Conservation (phyloP, 108 stramenopile species). For the Parmales sp. region DNA sequence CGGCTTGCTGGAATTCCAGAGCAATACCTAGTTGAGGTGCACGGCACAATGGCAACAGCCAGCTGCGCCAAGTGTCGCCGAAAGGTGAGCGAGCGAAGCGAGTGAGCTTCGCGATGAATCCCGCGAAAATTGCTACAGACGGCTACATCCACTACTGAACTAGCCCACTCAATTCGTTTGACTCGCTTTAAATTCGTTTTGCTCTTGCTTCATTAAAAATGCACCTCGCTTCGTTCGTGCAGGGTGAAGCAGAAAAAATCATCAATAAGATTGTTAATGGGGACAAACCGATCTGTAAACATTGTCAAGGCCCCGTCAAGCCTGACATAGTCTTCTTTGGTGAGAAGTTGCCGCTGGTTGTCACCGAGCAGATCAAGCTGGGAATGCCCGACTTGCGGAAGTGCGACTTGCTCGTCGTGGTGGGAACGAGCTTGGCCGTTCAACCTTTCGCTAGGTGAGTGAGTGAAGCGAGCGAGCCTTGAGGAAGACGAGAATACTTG, state of each 20-base stretch:
- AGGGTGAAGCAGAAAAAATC: neutral
- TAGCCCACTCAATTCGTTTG: too few species aligned
- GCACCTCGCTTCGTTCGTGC: neutral
- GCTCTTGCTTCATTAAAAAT: neutral
- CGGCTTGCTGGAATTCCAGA: constrained; percentile 42
- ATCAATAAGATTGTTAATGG: neutral
- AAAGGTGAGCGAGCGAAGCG: too few species aligned
- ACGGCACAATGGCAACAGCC: constrained; percentile 68
- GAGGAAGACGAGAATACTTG: too few species aligned
- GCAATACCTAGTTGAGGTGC: constrained; percentile 61
- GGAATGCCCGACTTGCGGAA: neutral
- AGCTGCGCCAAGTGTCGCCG: constrained; percentile 18
- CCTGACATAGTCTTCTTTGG: constrained; percentile 48
- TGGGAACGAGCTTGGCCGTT: constrained; percentile 33
- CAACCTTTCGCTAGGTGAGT: constrained; percentile 26
- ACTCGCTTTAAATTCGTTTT: too few species aligned
- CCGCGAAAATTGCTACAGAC: too few species aligned
- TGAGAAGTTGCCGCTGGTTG: constrained; percentile 26
- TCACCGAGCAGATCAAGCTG: constrained; percentile 7
- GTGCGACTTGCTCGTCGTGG: constrained; percentile 25
- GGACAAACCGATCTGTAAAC: neutral
- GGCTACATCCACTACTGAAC: too few species aligned
- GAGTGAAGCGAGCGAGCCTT: too few species aligned
- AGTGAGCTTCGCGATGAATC: too few species aligned
- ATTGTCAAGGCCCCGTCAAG: constrained; percentile 12